These are phyloP conservation scores for Neofusicoccum umdonicola DNA, from an alignment of 2,329 filamentous ascomycete species.

Conservation along the genomic window DNA sequence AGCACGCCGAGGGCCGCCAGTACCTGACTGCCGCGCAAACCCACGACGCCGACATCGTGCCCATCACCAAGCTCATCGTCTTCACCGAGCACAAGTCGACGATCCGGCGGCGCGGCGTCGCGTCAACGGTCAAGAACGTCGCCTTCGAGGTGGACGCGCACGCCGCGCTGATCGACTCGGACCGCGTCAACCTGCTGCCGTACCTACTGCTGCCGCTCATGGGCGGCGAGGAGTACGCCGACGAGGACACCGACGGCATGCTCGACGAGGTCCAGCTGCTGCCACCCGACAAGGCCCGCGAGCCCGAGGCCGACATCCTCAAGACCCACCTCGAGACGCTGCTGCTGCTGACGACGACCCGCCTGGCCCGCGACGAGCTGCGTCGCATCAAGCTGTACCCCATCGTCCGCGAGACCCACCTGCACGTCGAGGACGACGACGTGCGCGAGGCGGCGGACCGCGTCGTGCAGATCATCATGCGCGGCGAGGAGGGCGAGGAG, in stretches of 20 bases:
- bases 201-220: constrained; percentile 87
- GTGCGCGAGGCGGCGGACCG: constrained; percentile 85
- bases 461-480: constrained; percentile 83
- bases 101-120: constrained; percentile 88
- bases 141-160: constrained; percentile 80
- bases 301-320: constrained; percentile 72
- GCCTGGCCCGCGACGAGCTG: constrained; percentile 70
- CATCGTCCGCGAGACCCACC: constrained; percentile 81
- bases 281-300: constrained; percentile 83
- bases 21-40: constrained; percentile 72
- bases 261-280: constrained; percentile 85
- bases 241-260: constrained; percentile 84
- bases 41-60: constrained; percentile 76
- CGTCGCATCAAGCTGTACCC: constrained; percentile 81
- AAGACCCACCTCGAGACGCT: constrained; percentile 88
- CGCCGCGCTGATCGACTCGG: constrained; percentile 64
- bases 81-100: constrained; percentile 88
- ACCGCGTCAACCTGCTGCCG: constrained; percentile 76
- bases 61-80: constrained; percentile 85
- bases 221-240: constrained; percentile 81
- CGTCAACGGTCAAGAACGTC: constrained; percentile 90
- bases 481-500: constrained; percentile 67
- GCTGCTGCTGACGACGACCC: constrained; percentile 75
- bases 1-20: constrained; percentile 67
- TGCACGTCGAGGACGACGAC: constrained; percentile 71